phyloP scores from a whole-genome alignment of 1,284 basidiomycete species.

The Trametes polyzona region DNA sequence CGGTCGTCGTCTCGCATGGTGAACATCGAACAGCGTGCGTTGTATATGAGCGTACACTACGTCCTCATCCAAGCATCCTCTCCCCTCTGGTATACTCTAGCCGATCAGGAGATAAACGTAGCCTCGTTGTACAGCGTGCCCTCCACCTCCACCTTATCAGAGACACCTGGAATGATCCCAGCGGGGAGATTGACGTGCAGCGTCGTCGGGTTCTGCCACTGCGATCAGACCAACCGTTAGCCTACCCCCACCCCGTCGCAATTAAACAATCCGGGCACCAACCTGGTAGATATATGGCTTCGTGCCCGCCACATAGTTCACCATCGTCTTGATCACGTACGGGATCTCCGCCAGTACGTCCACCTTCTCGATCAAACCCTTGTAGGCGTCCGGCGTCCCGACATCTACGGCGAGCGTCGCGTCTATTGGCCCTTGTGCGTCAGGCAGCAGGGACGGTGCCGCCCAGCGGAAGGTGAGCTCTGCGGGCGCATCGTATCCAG shows the following conservation, averaged over 20 bases:
- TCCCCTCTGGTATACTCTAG: slow-evolving; percentile 18
- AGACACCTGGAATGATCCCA: slow-evolving; percentile 46
- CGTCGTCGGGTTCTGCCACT: slow-evolving; percentile 85
- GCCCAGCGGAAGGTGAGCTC: slow-evolving; percentile 82
- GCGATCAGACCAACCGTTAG: slow-evolving; percentile 6
- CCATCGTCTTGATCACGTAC: slow-evolving; percentile 85
- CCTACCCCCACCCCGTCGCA: slow-evolving; percentile 15
- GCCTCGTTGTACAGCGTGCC: slow-evolving; percentile 88
- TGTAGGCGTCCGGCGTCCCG: slow-evolving; percentile 55
- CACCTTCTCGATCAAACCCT: slow-evolving; percentile 94
- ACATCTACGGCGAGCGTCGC: slow-evolving; percentile 61
- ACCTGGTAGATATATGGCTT: slow-evolving; percentile 95
- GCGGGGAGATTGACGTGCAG: slow-evolving; percentile 72
- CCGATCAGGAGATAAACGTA: slow-evolving; percentile 78
- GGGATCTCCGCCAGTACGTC: slow-evolving; percentile 97
- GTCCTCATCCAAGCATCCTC: background rate
- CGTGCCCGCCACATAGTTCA: slow-evolving; percentile 89
- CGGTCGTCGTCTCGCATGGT: no score
- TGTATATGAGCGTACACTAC: slow-evolving; percentile 9
- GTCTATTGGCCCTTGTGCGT: slow-evolving; percentile 57
- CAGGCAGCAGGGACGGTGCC: slow-evolving; percentile 61
- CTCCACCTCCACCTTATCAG: slow-evolving; percentile 58
- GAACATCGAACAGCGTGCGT: no score
- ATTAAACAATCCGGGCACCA: slow-evolving; percentile 27
- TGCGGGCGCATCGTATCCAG: slow-evolving; percentile 81